A percentile compares a stretch with the other conserved stretches of the same genome.
phyloP scores from a whole-genome alignment of 148 eudicot genomes.

The Linanthus parryae region DNA sequence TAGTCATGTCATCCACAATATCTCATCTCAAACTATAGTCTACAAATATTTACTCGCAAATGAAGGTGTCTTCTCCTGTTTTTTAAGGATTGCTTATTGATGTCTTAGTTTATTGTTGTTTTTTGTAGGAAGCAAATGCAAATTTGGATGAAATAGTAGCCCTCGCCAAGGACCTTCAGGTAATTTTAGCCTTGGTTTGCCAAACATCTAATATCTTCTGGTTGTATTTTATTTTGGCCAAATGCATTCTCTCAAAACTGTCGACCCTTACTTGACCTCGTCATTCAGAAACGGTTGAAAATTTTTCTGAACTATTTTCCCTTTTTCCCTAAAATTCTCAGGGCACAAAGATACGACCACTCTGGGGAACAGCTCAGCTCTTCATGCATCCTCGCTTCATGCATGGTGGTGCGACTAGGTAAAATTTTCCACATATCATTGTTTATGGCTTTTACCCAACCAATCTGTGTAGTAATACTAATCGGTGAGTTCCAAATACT shows the following conservation, averaged over 20 bases:
- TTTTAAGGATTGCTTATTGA: no score
- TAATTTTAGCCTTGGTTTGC: conserved; percentile 12
- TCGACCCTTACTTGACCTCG: neutral
- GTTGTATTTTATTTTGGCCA: no score
- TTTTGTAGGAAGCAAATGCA: conserved; percentile 89
- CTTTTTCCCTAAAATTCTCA: no score
- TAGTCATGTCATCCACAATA: no score
- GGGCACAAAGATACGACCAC: conserved; percentile 71
- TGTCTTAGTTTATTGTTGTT: no score
- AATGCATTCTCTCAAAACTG: no score
- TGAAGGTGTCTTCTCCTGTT: no score
- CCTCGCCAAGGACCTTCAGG: conserved; percentile 89
- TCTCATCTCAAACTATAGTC: no score
- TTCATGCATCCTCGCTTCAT: conserved; percentile 93
- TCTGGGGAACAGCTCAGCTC: conserved; percentile 99
- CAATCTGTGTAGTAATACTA: neutral
- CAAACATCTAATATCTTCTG: neutral
- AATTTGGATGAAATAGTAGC: conserved; percentile 92
- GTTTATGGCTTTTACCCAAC: no score
- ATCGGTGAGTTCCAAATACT: no score
- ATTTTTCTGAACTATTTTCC: neutral
- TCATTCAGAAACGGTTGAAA: neutral
- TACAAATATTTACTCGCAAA: no score
- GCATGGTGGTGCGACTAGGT: conserved; percentile 99
- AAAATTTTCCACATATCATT: neutral